A percentile compares a stretch with the other conserved stretches of the same genome.
These are phyloP conservation scores for Heimioporus sp. DNA, from an alignment of 768 basidiomycete genomes.

Conservation along the genomic window DNA sequence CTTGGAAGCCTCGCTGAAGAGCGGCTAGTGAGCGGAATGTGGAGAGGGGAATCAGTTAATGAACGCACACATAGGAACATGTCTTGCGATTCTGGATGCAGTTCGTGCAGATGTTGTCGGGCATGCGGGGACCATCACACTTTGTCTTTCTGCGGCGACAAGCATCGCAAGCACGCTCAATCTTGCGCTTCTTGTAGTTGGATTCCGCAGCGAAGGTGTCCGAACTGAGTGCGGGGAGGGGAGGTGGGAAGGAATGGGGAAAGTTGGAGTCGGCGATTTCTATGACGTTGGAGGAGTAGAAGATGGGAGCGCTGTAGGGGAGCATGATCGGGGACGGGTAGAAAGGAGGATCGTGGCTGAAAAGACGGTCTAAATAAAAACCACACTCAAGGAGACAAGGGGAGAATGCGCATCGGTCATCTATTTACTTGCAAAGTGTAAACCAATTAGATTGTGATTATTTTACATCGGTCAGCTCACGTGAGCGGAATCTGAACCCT, in stretches of 20 bases:
- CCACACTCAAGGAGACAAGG: background rate
- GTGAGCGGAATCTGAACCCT: too few species aligned
- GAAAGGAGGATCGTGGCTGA: slow-evolving; percentile 1
- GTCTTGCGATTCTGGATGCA: slow-evolving; percentile 48
- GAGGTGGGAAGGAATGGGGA: background rate
- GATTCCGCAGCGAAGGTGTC: slow-evolving; percentile 15
- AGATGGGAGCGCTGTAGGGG: slow-evolving; percentile 11
- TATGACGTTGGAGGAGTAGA: slow-evolving; percentile 25
- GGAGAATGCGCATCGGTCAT: too few species aligned
- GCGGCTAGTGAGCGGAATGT: slow-evolving; percentile 1
- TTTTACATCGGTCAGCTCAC: too few species aligned
- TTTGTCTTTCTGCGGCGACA: slow-evolving; percentile 59
- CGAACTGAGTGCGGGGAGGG: slow-evolving; percentile 7
- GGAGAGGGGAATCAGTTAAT: background rate
- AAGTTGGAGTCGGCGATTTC: slow-evolving; percentile 23
- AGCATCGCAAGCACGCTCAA: slow-evolving; percentile 57
- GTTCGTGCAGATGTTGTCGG: slow-evolving; percentile 54
- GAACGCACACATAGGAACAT: slow-evolving; percentile 60
- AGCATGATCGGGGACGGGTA: background rate
- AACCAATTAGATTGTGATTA: too few species aligned
- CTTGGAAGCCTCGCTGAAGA: slow-evolving; percentile 55
- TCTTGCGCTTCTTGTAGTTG: slow-evolving; percentile 41
- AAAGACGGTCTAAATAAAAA: slow-evolving; percentile 13
- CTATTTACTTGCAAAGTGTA: too few species aligned
- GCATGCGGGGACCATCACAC: slow-evolving; percentile 57